These are phyloP conservation scores for Alternaria dauci DNA, from an alignment of 2,329 filamentous ascomycete species.

Conservation along the genomic window DNA sequence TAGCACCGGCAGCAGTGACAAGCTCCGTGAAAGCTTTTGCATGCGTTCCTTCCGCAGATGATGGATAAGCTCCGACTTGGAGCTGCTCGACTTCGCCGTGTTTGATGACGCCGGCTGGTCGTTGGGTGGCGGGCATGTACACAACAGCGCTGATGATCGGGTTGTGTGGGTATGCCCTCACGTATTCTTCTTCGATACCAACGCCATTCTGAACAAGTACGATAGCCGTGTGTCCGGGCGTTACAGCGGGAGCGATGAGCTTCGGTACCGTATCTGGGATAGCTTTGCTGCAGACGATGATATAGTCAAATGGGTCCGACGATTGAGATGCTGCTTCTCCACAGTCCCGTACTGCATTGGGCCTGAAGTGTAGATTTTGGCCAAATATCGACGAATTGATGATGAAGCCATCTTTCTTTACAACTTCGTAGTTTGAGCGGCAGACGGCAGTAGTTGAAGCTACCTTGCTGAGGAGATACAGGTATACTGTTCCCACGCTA, in stretches of 20 bases:
- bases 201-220: constrained; percentile 70
- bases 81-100: constrained; percentile 59
- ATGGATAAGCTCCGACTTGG: constrained; percentile 61
- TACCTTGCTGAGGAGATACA: constrained; percentile 53
- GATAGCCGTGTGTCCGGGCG: constrained; percentile 58
- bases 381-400: constrained; percentile 53
- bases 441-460: constrained; percentile 55
- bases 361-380: constrained; percentile 44
- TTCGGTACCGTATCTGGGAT: constrained; percentile 51
- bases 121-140: constrained; percentile 63
- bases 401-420: constrained; percentile 52
- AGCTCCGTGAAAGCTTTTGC: constrained; percentile 53
- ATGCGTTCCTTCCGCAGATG: constrained; percentile 22
- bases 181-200: constrained; percentile 66
- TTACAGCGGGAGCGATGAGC: constrained; percentile 53
- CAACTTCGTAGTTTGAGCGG: constrained; percentile 56
- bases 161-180: constrained; percentile 58
- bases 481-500: constrained; percentile 54
- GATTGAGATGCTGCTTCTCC: constrained; percentile 44
- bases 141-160: constrained; percentile 65
- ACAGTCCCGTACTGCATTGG: constrained; percentile 47
- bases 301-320: constrained; percentile 54
- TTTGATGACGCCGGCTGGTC: constrained; percentile 57
- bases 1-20: constrained; percentile 55
- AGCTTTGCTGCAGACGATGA: constrained; percentile 59